Evolutionary conservation across 352 stramenopile species (phyloP).

Genomic region (Phytophthora constricta): DNA sequence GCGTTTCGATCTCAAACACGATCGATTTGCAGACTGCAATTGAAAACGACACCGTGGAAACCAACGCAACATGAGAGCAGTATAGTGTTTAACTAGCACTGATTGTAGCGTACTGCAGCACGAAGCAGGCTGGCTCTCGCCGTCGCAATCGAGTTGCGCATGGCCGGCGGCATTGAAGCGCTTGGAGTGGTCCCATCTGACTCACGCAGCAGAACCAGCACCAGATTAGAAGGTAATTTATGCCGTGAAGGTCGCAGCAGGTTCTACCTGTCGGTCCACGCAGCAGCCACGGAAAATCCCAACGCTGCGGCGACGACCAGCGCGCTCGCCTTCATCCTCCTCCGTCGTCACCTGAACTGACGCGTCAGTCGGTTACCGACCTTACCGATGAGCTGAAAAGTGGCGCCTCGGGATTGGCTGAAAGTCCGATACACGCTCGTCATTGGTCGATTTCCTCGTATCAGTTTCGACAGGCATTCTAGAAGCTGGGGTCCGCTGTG

Average conservation of each 20-base stretch:
- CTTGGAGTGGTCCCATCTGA: slow-evolving; percentile 85
- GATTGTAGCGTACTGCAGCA: slow-evolving; percentile 72
- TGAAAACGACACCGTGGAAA: background rate
- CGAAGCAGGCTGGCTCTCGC: slow-evolving; percentile 54
- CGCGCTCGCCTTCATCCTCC: slow-evolving; percentile 17
- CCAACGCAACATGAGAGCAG: too few species aligned
- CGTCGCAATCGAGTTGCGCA: slow-evolving; percentile 67
- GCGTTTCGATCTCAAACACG: slow-evolving; percentile 80
- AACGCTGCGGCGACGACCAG: slow-evolving; percentile 19
- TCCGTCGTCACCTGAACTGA: slow-evolving; percentile 17
- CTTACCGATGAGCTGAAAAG: background rate
- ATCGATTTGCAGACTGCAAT: slow-evolving; percentile 81
- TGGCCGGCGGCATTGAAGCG: slow-evolving; percentile 71
- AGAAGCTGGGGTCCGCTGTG: too few species aligned
- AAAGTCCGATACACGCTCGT: background rate
- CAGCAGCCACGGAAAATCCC: slow-evolving; percentile 29
- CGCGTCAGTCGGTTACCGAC: slow-evolving; percentile 4
- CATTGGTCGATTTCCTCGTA: background rate
- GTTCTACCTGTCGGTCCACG: slow-evolving; percentile 62
- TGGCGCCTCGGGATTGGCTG: background rate
- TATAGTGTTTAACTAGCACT: too few species aligned
- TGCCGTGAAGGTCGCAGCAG: too few species aligned
- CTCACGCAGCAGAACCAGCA: too few species aligned
- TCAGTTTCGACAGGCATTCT: background rate
- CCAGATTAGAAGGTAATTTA: too few species aligned